Base-by-base conservation (phyloP, 2,329 filamentous ascomycete species). In the Didymella arachidicola region DNA sequence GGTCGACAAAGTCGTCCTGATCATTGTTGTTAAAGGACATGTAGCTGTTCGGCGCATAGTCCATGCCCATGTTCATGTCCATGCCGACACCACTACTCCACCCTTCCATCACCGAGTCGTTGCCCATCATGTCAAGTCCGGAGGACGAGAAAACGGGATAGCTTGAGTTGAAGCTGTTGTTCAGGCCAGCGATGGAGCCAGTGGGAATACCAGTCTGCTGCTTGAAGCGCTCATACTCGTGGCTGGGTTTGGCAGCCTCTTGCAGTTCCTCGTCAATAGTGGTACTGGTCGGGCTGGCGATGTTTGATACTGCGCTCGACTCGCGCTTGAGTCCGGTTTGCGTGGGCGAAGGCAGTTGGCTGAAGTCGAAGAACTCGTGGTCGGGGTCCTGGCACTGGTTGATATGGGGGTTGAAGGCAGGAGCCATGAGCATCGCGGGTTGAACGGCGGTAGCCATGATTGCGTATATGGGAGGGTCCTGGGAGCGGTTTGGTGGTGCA, bases 161-260 rank as follows among this genome's bases (percentile, higher is more conserved):
- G 62, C 74, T 77, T 11, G 68, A 56, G 64, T 69, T 72, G 65
- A 71, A 71, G 16, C 44, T 82, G 73, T 90, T 84, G 76, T 91
- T 93, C 69, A 95, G 86, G 34, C 91, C 90, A 73, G 95, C 86
- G 12, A 93, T 82, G 51, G 92, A 93, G 62, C 93, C 93, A 1
- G 92, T 89, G 0, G 95, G 92, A 29, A 97, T 88, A 63, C 93
- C 93, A 3, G 95, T 97, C 81, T 97, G 93, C 77, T 99, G 95
- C 80, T 92, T 91, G 82, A 97, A 96, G 73, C 92, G 88, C 72
- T 93, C 91, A 82, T 98, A 98, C 79, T 96, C 92, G 80, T 97
- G 93, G 78, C 92, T 97, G 8, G 95, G 94, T 34, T 88, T 91
- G 46, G 87, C 88, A 72, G 93, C 86, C 19, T 84, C 79, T 64